Base-by-base conservation (phyloP, 345 rosid genomes). In the Hibiscus tridactylites region DNA sequence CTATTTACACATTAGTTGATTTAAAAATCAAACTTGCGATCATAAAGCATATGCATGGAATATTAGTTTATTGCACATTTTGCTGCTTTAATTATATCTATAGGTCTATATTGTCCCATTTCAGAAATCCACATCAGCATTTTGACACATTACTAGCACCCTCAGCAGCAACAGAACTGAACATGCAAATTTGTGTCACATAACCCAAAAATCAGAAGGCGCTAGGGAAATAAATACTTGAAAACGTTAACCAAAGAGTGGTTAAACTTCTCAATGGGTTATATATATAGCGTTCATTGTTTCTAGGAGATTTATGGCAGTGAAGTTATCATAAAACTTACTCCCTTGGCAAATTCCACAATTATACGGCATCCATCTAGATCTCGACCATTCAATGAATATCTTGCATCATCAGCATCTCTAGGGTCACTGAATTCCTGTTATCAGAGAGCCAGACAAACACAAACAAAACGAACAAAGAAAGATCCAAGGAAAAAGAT, bases 351-450 rank as follows among this genome's bases (percentile, higher is more conserved):
- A 73, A 90, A 83, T 77, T 90, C 96, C 79, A 90, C 96, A 63
- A 84, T 78, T 80, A 90, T 78, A 21, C 90, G 96, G 80, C 93
- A 83, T 67, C 96, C 96, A 74, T 88, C 90, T 68, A 88, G 70
- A 4, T 90, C 96, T 52, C 85, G 77, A 24, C 96, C 96, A 81
- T 90, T 86, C 65, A 90, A 77, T 65, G 84, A 77, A 75, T 84
- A 82, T 74, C 90, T 85, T 37, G 96, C 96, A 74, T 90, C 96
- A 60, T 90, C 96, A 74, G 96, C 96, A 83, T 90, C 96, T 21
- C 96, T 83, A 56, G 88, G 85, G 77, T 90, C 91, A 50, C 90
- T 87, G 72, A 86, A 90, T 83, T 90, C 96, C 96, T 90, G 85
- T 79, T 73, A 26, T 15, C 68, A 61, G 0, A 33, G 26, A 33